Evolutionary conservation across 208 protist species (phyloP).

Genomic region (Acanthamoeba royreba): DNA sequence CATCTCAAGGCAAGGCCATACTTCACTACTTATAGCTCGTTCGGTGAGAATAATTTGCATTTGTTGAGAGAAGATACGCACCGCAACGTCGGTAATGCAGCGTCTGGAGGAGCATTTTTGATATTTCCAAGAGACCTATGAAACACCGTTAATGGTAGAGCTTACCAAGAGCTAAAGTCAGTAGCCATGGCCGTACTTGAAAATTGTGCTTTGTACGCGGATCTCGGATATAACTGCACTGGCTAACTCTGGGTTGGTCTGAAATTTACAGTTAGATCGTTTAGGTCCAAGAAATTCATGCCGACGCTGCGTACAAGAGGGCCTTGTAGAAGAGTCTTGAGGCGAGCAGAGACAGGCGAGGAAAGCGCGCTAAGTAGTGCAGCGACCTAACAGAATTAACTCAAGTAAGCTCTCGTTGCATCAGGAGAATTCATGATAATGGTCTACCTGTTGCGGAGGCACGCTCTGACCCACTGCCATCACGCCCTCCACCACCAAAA

Average conservation of each 20-base stretch:
- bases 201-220: background rate
- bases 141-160: background rate
- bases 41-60: no score
- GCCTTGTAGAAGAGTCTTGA: background rate
- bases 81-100: background rate
- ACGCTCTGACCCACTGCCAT: background rate
- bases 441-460: background rate
- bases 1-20: background rate
- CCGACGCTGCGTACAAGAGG: background rate
- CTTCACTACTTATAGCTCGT: no score
- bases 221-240: background rate
- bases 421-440: no score
- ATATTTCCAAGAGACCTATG: background rate
- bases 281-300: background rate
- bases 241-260: background rate
- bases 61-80: background rate
- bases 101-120: background rate
- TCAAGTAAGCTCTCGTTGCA: no score
- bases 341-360: background rate
- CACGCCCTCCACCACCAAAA: background rate
- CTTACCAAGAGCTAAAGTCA: no score
- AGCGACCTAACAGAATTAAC: no score
- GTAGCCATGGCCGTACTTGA: no score
- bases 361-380: background rate
- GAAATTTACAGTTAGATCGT: background rate